phyloP scores from a whole-genome alignment of 2,329 filamentous ascomycete species.

The Sclerotinia sclerotiorum region DNA sequence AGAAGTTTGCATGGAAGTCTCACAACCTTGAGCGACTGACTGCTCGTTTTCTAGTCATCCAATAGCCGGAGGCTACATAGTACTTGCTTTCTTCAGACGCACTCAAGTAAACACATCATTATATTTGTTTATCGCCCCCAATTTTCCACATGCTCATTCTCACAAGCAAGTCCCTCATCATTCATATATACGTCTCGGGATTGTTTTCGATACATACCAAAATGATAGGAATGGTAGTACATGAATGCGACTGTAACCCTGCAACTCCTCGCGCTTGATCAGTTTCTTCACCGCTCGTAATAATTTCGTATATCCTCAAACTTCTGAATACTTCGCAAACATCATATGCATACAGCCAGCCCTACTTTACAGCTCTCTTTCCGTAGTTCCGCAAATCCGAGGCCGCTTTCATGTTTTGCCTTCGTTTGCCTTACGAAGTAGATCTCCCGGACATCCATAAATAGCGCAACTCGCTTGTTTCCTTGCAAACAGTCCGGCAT shows the following conservation, averaged over 20 bases:
- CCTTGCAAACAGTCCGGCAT: not conserved
- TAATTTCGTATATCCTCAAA: slow-evolving; percentile 6
- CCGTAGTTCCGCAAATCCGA: not conserved
- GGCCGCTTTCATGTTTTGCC: slow-evolving; percentile 1
- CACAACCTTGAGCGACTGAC: slow-evolving; percentile 12
- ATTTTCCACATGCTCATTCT: not conserved
- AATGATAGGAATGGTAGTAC: not conserved
- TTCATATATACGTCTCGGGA: not conserved
- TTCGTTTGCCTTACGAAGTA: not conserved
- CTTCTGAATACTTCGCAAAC: not conserved
- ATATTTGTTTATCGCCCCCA: slow-evolving; percentile 15
- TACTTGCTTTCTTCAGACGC: not conserved
- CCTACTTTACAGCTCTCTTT: not conserved
- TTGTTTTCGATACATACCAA: not conserved
- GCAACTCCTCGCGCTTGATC: not conserved
- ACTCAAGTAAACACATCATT: slow-evolving; percentile 3
- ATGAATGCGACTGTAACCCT: not conserved
- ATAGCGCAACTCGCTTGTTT: not conserved
- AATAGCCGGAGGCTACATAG: slow-evolving; percentile 5
- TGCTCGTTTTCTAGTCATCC: slow-evolving; percentile 8
- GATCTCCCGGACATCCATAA: slow-evolving; percentile 11
- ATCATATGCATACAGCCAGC: not conserved
- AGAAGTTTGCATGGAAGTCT: slow-evolving; percentile 13
- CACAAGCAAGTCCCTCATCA: not conserved
- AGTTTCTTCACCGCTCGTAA: not conserved